Percentiles rank a stretch among this genome's conserved stretches.
Conservation (phyloP, 495 filamentous ascomycete species). For the Darksidea phi region DNA sequence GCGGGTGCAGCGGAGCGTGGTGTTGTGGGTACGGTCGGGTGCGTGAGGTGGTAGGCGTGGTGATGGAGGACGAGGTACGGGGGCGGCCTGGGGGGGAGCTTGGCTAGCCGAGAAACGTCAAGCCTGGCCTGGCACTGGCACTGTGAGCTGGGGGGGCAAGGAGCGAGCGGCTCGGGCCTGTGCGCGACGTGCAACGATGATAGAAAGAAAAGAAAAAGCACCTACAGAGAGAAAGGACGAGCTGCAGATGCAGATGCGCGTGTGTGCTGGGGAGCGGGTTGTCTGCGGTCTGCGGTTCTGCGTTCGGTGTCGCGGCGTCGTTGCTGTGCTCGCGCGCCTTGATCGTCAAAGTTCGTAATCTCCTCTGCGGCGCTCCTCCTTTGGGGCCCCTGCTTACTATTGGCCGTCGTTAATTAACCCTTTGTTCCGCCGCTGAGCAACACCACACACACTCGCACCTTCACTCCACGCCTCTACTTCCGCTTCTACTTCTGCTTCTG, state of each 20-base stretch:
- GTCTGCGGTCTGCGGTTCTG: too few species aligned
- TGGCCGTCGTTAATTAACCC: background rate
- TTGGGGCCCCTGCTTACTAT: background rate
- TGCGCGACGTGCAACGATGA: background rate
- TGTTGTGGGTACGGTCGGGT: constrained; percentile 1
- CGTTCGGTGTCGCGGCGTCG: too few species aligned
- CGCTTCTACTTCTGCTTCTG: background rate
- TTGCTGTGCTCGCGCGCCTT: background rate
- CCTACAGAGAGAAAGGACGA: background rate
- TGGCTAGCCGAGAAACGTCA: constrained; percentile 26
- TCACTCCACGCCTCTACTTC: background rate
- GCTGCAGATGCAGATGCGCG: background rate
- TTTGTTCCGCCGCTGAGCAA: background rate
- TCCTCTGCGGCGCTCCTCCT: background rate
- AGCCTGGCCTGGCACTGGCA: too few species aligned
- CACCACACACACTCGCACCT: background rate
- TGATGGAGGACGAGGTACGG: constrained; percentile 26
- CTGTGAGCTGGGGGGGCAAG: too few species aligned
- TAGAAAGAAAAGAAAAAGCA: too few species aligned
- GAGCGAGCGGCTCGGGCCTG: background rate
- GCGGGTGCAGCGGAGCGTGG: constrained; percentile 28
- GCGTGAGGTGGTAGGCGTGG: constrained; percentile 14
- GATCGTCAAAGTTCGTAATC: constrained; percentile 14
- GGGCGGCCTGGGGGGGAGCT: constrained; percentile 19
- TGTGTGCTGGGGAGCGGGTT: too few species aligned